Evolutionary conservation across 805 yeast species (phyloP).

Genomic region (Yarrowia sp.): DNA sequence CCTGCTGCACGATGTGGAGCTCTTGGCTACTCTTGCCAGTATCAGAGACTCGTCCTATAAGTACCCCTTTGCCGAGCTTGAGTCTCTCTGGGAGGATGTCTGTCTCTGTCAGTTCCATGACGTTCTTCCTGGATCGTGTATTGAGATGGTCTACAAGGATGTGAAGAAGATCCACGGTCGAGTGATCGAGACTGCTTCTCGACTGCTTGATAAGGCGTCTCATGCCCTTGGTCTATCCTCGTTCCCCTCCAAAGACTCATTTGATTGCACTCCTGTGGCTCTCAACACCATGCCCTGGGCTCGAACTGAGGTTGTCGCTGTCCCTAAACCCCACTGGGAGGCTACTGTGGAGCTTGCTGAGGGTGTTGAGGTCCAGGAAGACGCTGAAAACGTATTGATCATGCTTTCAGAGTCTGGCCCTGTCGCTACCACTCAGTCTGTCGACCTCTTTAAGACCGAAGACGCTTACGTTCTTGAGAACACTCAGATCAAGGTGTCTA

Average conservation of each 20-base stretch:
- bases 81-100: constrained; percentile 84
- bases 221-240: constrained; percentile 52
- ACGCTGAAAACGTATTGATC: constrained; percentile 54
- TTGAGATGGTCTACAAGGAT: constrained; percentile 91
- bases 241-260: constrained; percentile 36
- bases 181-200: constrained; percentile 61
- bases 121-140: constrained; percentile 96
- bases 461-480: constrained; percentile 52
- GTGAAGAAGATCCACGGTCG: constrained; percentile 77
- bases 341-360: constrained; percentile 48
- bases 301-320: constrained; percentile 56
- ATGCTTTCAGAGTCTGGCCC: constrained; percentile 49
- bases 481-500: constrained; percentile 52
- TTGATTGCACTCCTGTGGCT: constrained; percentile 40
- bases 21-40: constrained; percentile 79
- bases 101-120: constrained; percentile 95
- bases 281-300: constrained; percentile 73
- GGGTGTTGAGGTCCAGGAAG: constrained; percentile 51
- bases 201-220: constrained; percentile 61
- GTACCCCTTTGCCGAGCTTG: constrained; percentile 75
- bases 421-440: not conserved
- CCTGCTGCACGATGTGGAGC: constrained; percentile 84
- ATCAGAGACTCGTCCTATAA: constrained; percentile 59
- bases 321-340: constrained; percentile 45
- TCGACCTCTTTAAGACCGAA: constrained; percentile 27